Evolutionary conservation across 768 basidiomycete genomes (phyloP).

Genomic region (Boletus subcaerulescens): DNA sequence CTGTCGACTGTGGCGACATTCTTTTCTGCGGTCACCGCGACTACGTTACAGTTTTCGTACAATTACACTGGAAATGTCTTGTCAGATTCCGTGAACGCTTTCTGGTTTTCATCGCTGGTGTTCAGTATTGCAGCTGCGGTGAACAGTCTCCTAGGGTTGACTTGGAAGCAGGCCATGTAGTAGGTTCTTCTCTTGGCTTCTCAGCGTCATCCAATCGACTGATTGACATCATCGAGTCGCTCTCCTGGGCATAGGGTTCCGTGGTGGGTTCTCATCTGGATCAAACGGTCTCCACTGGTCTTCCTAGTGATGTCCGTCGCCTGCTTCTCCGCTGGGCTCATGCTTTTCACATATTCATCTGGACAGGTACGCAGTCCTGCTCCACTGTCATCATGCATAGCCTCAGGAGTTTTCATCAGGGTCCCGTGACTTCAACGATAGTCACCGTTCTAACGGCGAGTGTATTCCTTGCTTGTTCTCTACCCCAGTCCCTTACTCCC

Average conservation of each 20-base stretch:
- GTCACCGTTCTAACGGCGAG: conserved; percentile 69
- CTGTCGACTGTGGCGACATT: conserved; percentile 53
- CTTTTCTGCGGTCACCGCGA: conserved; percentile 53
- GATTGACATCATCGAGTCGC: conserved; percentile 36
- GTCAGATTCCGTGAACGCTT: conserved; percentile 45
- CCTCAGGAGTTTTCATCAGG: conserved; percentile 37
- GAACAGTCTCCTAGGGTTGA: conserved; percentile 49
- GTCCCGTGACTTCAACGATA: conserved; percentile 58
- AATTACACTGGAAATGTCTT: conserved; percentile 32
- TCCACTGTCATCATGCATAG: conserved; percentile 21
- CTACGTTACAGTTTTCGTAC: conserved; percentile 48
- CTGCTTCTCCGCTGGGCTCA: conserved; percentile 76
- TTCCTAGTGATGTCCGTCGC: conserved; percentile 83
- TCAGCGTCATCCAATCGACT: conserved; percentile 4
- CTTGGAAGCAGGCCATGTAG: conserved; percentile 60
- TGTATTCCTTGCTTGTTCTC: neutral
- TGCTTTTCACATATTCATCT: conserved; percentile 75
- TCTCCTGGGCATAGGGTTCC: conserved; percentile 55
- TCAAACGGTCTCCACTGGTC: conserved; percentile 78
- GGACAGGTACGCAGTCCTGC: conserved; percentile 46
- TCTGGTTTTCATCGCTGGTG: conserved; percentile 55
- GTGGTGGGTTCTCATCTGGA: conserved; percentile 73
- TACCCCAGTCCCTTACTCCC: conserved; percentile 5
- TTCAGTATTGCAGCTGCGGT: conserved; percentile 55
- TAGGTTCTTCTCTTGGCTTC: conserved; percentile 30